phyloP scores from a whole-genome alignment of 306 rosid species.

The Canavalia ensiformis region DNA sequence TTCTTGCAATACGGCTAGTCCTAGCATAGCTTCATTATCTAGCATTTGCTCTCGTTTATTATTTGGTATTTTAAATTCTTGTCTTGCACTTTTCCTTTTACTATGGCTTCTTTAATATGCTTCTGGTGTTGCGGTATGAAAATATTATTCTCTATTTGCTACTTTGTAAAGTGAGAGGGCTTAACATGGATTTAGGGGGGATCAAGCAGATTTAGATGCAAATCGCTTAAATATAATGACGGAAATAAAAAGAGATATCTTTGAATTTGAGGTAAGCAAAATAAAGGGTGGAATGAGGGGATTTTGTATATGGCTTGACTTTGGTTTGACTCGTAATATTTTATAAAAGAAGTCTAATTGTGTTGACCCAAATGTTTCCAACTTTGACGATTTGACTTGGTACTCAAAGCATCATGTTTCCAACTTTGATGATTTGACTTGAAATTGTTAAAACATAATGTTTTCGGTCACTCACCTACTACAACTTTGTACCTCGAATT shows the following conservation, averaged over 20 bases:
- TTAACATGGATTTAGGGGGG: background rate
- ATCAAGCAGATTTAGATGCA: background rate
- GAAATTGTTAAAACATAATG: background rate
- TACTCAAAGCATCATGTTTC: background rate
- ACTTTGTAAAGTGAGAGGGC: background rate
- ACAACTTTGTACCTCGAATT: too few species aligned
- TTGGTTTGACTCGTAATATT: background rate
- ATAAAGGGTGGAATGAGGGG: background rate
- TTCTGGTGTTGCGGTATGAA: background rate
- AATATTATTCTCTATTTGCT: background rate
- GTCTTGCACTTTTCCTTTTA: background rate
- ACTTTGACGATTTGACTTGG: slow-evolving; percentile 11
- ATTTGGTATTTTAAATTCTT: background rate
- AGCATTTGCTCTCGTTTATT: background rate
- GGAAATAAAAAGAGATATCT: background rate
- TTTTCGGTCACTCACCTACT: background rate
- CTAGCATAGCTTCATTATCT: background rate
- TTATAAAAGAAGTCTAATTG: background rate
- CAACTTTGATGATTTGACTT: slow-evolving; percentile 3
- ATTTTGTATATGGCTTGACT: slow-evolving; percentile 13
- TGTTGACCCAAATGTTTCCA: slow-evolving; percentile 13
- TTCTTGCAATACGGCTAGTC: background rate
- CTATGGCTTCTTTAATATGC: background rate
- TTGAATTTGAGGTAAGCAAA: background rate
- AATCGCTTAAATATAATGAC: background rate